Conservation (phyloP, 371 early-diverging fungal genomes). For the Apophysomyces ossiformis region DNA sequence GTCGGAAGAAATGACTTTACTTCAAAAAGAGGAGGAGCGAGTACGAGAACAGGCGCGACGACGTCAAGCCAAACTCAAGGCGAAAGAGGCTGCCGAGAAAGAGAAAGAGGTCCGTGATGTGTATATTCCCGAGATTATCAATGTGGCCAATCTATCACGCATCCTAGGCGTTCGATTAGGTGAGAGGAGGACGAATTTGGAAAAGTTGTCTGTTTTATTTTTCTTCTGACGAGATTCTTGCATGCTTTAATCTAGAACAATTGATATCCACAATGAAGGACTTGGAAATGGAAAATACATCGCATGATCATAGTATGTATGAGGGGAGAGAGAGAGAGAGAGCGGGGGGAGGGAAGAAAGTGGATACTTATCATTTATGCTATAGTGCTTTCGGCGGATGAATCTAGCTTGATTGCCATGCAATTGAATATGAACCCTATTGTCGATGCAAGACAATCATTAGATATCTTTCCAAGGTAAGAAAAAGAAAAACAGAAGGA, state of each 20-base stretch:
- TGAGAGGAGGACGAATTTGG: constrained; percentile 19
- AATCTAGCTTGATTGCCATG: constrained; percentile 84
- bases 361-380: constrained; percentile 2
- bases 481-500: neutral
- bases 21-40: constrained; percentile 34
- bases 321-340: neutral
- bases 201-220: neutral
- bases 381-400: constrained; percentile 80
- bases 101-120: constrained; percentile 62
- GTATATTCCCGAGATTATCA: constrained; percentile 82
- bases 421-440: constrained; percentile 88
- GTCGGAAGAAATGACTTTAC: constrained; percentile 34
- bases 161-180: constrained; percentile 77
- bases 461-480: constrained; percentile 67
- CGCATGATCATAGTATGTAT: constrained; percentile 66
- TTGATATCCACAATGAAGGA: constrained; percentile 71
- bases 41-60: constrained; percentile 25
- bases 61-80: constrained; percentile 33
- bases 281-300: constrained; percentile 77
- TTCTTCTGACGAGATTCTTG: neutral
- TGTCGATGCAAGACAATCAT: constrained; percentile 59
- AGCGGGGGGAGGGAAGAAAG: neutral
- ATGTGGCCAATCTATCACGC: constrained; percentile 79
- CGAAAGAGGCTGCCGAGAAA: constrained; percentile 27
- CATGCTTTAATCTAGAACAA: constrained; percentile 41